Conservation (phyloP, 2,329 filamentous ascomycete species). For the Paracamarosporium sp. region DNA sequence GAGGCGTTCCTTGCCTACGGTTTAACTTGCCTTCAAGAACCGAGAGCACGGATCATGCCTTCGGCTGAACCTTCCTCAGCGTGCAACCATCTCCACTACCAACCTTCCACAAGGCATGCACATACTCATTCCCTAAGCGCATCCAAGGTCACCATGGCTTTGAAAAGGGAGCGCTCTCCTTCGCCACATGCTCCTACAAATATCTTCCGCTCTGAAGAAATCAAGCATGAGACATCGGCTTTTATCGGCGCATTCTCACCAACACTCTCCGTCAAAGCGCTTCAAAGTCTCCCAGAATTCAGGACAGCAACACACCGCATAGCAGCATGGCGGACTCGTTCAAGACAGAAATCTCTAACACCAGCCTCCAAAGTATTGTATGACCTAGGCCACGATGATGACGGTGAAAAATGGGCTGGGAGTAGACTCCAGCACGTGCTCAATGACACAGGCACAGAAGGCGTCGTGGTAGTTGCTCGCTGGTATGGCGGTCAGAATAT, state of each 20-base stretch:
- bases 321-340: constrained; percentile 57
- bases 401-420: constrained; percentile 61
- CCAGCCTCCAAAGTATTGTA: constrained; percentile 45
- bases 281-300: constrained; percentile 55
- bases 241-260: constrained; percentile 61
- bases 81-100: neutral
- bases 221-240: constrained; percentile 58
- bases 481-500: constrained; percentile 63
- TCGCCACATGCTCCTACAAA: constrained; percentile 21
- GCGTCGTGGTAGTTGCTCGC: constrained; percentile 59
- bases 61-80: constrained; percentile 4
- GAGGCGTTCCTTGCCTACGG: neutral
- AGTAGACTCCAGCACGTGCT: constrained; percentile 56
- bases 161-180: constrained; percentile 36
- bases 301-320: constrained; percentile 58
- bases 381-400: constrained; percentile 58
- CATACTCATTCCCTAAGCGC: constrained; percentile 11
- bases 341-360: constrained; percentile 54
- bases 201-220: constrained; percentile 54
- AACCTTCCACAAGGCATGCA: constrained; percentile 15
- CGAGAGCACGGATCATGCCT: constrained; percentile 3
- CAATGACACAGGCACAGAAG: constrained; percentile 51
- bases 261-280: constrained; percentile 44
- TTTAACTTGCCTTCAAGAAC: neutral
- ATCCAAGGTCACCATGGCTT: constrained; percentile 29